These are phyloP conservation scores for Gentiana dahurica DNA, from an alignment of 257 asterid genomes.

Conservation along the genomic window DNA sequence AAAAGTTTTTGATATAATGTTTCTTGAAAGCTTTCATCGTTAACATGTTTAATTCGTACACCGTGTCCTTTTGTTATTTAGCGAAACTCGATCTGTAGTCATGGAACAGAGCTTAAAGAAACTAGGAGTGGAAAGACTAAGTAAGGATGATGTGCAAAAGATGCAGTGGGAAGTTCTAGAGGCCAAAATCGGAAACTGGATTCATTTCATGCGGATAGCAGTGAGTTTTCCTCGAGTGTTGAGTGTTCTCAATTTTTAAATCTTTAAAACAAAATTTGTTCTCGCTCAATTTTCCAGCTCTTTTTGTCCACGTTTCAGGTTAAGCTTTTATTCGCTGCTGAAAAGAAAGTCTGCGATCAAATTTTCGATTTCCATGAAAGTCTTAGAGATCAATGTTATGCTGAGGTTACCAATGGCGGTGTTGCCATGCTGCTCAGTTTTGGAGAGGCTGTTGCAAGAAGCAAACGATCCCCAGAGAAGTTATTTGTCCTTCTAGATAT, in stretches of 20 bases:
- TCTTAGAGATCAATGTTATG: slow-evolving; percentile 75
- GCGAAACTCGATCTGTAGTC: slow-evolving; percentile 68
- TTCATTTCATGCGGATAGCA: slow-evolving; percentile 69
- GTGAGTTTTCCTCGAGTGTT: slow-evolving; percentile 25
- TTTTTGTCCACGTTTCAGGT: slow-evolving; percentile 33
- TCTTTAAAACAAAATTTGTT: too few relatives aligned
- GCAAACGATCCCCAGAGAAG: slow-evolving; percentile 93
- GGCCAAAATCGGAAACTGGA: slow-evolving; percentile 89
- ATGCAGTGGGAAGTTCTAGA: slow-evolving; percentile 98
- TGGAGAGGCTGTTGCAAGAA: slow-evolving; percentile 90
- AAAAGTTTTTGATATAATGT: neutral
- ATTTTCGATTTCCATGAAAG: slow-evolving; percentile 48
- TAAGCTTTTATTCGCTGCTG: slow-evolving; percentile 75
- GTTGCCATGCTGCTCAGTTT: slow-evolving; percentile 67
- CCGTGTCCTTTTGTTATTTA: slow-evolving; percentile 14
- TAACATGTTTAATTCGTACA: neutral
- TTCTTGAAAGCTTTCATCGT: neutral
- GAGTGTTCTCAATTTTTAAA: neutral
- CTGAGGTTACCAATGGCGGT: slow-evolving; percentile 65
- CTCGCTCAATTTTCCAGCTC: neutral
- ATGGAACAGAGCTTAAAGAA: slow-evolving; percentile 79
- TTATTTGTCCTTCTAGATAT: slow-evolving; percentile 87
- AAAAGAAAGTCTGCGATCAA: slow-evolving; percentile 73
- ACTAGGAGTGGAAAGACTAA: slow-evolving; percentile 81
- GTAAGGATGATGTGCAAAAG: slow-evolving; percentile 92